Evolutionary conservation across 495 filamentous ascomycete genomes (phyloP), one percentile per base, ranked within the genome.

Genomic region (Penicillium coffeae): DNA sequence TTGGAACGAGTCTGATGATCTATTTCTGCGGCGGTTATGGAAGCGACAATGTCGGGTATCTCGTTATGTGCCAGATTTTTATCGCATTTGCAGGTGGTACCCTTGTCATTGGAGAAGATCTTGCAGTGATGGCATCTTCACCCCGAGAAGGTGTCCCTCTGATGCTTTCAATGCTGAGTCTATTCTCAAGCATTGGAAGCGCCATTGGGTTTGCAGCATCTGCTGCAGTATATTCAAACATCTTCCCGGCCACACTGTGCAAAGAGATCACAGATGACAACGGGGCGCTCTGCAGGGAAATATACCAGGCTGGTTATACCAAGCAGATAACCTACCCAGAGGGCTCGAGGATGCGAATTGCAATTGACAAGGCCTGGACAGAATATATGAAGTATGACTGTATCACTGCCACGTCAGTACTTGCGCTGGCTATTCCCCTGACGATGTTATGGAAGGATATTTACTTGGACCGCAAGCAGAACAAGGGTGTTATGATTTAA

Each of bases 21-120:
- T 75, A 69, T 48, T 88, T 88, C 74, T 81, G 86, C 25, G 79
- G 21, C 71, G 79, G 36, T 67, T 73, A 45, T 65, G n/a, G 64
- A 21, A 56, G 71, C 42, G 66, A 30, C 10, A 30, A 37, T 12
- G 19, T 88, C 25, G 85, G 83, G 20, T 87, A 83, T 60, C 70
- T 90, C 42, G 69, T 86, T 64, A 86, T 88, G 80, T 83, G 77
- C 56, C 83, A 89, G 60, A 86, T 90, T 55, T 81, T 88, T 66
- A 84, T 89, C 49, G 80, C 83, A 27, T 73, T 90, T 32, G 72
- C 74, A 9, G 84, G 81, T 10, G 80, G 80, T 15, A 10, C 74
- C 1, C 60, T 83, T 9, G 61, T 88, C 43, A 81, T 89, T 55
- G 73, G 68, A 45, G 80, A 85, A 52, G 78, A 89, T 51, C 81